phyloP scores from a whole-genome alignment of 1,284 basidiomycete genomes.

The Cystobasidium pallidum region DNA sequence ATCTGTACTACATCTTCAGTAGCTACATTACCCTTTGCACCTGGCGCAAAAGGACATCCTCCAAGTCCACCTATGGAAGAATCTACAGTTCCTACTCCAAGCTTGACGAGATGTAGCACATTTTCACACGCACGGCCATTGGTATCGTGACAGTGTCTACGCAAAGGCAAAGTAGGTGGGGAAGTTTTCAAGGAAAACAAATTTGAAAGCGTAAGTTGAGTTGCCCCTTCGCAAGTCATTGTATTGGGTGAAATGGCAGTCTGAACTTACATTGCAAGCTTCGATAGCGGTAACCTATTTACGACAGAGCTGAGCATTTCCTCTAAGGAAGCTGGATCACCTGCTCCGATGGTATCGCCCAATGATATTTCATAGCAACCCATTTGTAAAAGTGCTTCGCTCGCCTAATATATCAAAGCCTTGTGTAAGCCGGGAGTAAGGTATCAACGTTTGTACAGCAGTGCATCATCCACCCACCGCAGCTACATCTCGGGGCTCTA shows the following conservation, averaged over 20 bases:
- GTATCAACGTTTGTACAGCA: background rate
- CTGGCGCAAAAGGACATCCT: constrained; percentile 93
- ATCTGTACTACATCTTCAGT: constrained; percentile 78
- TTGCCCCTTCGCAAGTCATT: too few relatives aligned
- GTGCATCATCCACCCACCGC: constrained; percentile 57
- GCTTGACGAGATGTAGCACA: constrained; percentile 56
- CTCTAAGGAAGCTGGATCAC: constrained; percentile 70
- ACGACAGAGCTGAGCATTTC: constrained; percentile 72
- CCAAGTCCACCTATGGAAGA: constrained; percentile 81
- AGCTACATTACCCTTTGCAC: constrained; percentile 89
- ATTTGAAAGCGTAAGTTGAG: too few relatives aligned
- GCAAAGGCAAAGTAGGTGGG: background rate
- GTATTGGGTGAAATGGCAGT: constrained; percentile 4
- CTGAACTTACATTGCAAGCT: constrained; percentile 66
- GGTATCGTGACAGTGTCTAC: constrained; percentile 81
- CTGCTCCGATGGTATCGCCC: constrained; percentile 89
- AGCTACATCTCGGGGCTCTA: constrained; percentile 70
- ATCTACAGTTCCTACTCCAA: constrained; percentile 62
- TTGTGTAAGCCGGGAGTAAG: background rate
- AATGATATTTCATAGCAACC: constrained; percentile 87
- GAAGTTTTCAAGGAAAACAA: too few relatives aligned
- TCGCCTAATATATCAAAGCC: constrained; percentile 56
- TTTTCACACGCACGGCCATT: constrained; percentile 72
- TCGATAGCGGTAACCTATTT: constrained; percentile 65
- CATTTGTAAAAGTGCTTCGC: constrained; percentile 76